Evolutionary conservation across 1,284 basidiomycete genomes (phyloP), one percentile per base, ranked within the genome.

Genomic region (Pterula multifida): DNA sequence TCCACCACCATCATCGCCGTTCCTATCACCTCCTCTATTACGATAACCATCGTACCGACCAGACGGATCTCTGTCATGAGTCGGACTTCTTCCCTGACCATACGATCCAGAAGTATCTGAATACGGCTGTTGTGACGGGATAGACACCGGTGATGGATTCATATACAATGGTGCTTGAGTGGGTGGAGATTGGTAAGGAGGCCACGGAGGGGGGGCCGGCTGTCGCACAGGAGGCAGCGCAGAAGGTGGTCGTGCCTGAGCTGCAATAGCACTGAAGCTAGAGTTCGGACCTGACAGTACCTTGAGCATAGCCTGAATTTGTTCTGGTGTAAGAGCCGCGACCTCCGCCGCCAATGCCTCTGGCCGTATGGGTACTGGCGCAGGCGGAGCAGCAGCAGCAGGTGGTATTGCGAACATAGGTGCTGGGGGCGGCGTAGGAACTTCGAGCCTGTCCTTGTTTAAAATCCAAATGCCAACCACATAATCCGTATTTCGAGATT

Each of bases 391-490:
- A 51, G 32, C 26, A 28, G 54, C 52, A 50, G 57, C 23, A 32
- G 57, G 61, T 39, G 36, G 54, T 21, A 55, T 49, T 46, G 58
- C n/a, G 19, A 55, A 62, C 48, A 61, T 60, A 25, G 58, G 48
- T 28, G 66, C 63, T 19, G 65, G 55, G 13, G 60, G 44, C 15
- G 60, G 45, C 21, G 63, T 60, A 12, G 67, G 71, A 32, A 73
- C 69, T 15, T 67, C 70, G 3, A 86, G 73, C 62, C 78, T 85
- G 24, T 82, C 85, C 62, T 82, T 90, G 58, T 75, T 79, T 3
- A 89, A 70, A 6, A 95, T 75, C 76, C 90, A 91, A 13, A 95
- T 78, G 35, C 85, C 90, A 26, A 96, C 66, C 45, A 95, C 71
- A 50, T 85, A 79, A 58, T 89, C 77, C 6, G 67, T 61, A 15